phyloP scores from a whole-genome alignment of 202 grass and related monocot genomes.

The Bolboschoenoplectus hybrid region DNA sequence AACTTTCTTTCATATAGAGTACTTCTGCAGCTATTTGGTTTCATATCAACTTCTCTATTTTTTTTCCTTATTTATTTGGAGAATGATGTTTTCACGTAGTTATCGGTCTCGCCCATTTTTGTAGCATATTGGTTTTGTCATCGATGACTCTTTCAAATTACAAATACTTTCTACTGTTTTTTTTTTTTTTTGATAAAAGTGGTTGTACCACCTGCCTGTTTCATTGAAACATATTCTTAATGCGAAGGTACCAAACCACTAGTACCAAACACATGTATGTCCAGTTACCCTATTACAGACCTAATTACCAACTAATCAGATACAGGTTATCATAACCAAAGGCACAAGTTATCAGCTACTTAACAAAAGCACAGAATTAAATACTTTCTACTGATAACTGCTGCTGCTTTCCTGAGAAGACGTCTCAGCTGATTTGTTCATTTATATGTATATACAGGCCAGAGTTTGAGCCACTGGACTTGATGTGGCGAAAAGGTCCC shows the following conservation, averaged over 20 bases:
- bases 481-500: constrained; percentile 37
- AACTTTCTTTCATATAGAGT: neutral
- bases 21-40: neutral
- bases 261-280: too few relatives aligned
- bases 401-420: neutral
- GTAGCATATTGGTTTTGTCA: neutral
- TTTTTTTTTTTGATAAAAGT: too few relatives aligned
- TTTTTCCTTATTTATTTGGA: neutral
- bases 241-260: too few relatives aligned
- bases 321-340: too few relatives aligned
- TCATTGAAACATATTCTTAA: too few relatives aligned
- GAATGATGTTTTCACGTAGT: neutral
- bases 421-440: neutral
- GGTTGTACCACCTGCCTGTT: too few relatives aligned
- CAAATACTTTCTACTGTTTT: neutral
- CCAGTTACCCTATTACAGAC: too few relatives aligned
- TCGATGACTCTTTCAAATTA: neutral
- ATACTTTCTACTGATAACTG: too few relatives aligned
- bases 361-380: too few relatives aligned
- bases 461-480: constrained; percentile 31
- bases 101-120: neutral
- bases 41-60: neutral
- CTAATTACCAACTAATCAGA: too few relatives aligned
- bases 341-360: too few relatives aligned
- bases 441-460: neutral